Evolutionary conservation across 2,329 filamentous ascomycete genomes (phyloP), one percentile per base, ranked within the genome.

Genomic region (Arthrobotrys musiformis): DNA sequence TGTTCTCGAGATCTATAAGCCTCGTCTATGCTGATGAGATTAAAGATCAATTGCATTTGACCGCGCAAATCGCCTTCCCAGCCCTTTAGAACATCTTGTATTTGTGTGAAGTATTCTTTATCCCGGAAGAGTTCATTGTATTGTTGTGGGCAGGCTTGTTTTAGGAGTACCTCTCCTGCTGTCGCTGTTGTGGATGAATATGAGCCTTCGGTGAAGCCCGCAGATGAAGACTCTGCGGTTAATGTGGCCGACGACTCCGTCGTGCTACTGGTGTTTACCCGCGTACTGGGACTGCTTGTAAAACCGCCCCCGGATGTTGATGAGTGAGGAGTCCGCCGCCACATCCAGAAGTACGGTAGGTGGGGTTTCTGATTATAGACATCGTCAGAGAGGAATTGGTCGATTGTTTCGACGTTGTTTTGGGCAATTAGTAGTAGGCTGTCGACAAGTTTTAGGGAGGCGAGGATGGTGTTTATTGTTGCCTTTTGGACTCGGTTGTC

Each of bases 21-120:
- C 54, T 78, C 79, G 33, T 81, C 72, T 42, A 81, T 79, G 35
- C 79, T 75, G 42, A 81, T 81, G 26, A 81, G 73, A 58, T 78
- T 81, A 56, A 77, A 77, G 0, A 77, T 70, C 35, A 77, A 66
- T 17, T 77, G 73, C 73, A 77, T 77, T 28, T 77, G 73, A 22
- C 73, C 52, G 1, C 73, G 58, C 8, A 77, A 33, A 54, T 77
- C 73, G 22, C 67, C 60, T 40, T 77, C 73, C 73, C 73, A 77
- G 22, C 22, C 52, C 24, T 70, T 77, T 0, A 77, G 35, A 1
- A 48, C 33, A 13, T 67, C 73, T 17, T 77, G 56, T 9, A 70
- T 50, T 48, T 77, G 44, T 5, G 26, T 48, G 24, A 77, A 77
- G 35, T 77, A 77, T 19, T 70, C 73, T 24, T 37, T 77, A 28